phyloP scores from a whole-genome alignment of 2,329 filamentous ascomycete genomes.

The Paecilomyces variotii region DNA sequence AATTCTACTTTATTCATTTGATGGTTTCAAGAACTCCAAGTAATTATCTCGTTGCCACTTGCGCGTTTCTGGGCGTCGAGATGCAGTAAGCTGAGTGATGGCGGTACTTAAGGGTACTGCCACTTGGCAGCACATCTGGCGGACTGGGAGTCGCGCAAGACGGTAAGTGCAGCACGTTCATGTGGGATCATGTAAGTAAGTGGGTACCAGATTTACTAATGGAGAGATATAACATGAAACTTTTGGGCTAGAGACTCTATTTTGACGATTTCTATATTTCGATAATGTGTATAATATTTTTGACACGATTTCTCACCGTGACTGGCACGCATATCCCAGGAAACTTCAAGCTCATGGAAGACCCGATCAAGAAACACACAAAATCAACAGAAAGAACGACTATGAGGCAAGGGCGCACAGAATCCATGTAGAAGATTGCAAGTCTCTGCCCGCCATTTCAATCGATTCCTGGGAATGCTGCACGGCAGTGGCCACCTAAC shows the following conservation, averaged over 20 bases:
- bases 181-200: no score
- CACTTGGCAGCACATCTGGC: no score
- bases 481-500: slow-evolving; percentile 51
- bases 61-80: no score
- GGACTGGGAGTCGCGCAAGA: no score
- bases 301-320: background rate
- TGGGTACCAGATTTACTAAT: background rate
- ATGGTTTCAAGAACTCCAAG: no score
- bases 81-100: no score
- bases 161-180: background rate
- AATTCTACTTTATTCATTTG: no score
- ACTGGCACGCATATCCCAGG: background rate
- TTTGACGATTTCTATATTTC: background rate
- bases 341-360: background rate
- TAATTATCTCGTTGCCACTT: no score
- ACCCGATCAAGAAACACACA: background rate
- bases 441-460: background rate
- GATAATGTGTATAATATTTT: background rate
- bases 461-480: background rate
- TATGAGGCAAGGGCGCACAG: background rate
- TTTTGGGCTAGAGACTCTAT: background rate
- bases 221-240: background rate
- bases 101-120: no score
- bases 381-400: background rate
- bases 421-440: background rate